These are phyloP conservation scores for Xylariaceae sp. DNA, from an alignment of 2,329 filamentous ascomycete genomes.

Conservation along the genomic window DNA sequence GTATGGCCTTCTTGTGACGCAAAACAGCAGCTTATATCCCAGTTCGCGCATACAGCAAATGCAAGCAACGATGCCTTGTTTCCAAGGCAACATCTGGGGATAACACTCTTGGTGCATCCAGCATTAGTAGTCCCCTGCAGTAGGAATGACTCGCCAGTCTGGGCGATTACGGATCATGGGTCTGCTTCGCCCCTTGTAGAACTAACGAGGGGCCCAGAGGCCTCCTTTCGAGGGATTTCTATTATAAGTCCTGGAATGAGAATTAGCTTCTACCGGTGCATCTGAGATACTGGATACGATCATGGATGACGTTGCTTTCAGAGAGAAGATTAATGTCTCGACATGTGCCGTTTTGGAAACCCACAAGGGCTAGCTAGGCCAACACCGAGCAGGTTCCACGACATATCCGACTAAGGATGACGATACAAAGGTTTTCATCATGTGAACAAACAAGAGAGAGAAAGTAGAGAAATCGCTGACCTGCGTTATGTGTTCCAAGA, in stretches of 20 bases:
- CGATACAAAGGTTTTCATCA: constrained; percentile 87
- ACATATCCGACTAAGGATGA: constrained; percentile 93
- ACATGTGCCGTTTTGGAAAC: constrained; percentile 32
- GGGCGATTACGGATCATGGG: neutral
- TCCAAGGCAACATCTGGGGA: neutral
- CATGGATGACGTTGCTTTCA: constrained; percentile 32
- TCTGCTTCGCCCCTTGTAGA: neutral
- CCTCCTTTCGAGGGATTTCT: too few species aligned
- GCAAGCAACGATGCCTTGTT: neutral
- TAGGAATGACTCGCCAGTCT: neutral
- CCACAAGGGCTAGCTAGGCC: constrained; percentile 30
- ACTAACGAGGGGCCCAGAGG: neutral
- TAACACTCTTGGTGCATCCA: neutral
- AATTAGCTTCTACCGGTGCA: constrained; percentile 3
- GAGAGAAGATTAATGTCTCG: constrained; percentile 54
- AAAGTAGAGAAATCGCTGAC: constrained; percentile 22
- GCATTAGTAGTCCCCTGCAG: neutral
- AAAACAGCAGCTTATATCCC: neutral
- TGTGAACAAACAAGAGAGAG: constrained; percentile 31
- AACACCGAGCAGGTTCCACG: constrained; percentile 31
- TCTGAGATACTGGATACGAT: neutral
- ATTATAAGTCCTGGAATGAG: neutral
- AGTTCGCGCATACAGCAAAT: neutral
- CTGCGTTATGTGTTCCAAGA: constrained; percentile 7
- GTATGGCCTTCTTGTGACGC: too few species aligned